Evolutionary conservation across 257 asterid genomes (phyloP).

Genomic region (Knoxia roxburghii): DNA sequence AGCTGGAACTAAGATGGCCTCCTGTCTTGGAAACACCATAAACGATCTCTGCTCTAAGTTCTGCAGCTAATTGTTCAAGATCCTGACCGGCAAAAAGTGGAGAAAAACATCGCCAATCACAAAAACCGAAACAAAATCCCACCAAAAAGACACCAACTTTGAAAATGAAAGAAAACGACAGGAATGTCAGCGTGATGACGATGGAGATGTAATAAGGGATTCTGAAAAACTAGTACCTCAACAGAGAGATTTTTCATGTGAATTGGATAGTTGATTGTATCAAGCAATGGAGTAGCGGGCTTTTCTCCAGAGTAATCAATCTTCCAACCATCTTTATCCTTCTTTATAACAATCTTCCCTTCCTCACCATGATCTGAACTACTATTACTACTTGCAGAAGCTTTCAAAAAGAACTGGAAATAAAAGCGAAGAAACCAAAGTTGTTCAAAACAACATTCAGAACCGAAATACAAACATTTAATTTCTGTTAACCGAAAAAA

Average conservation of each 20-base stretch:
- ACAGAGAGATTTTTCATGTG: slow-evolving; percentile 67
- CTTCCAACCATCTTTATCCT: slow-evolving; percentile 49
- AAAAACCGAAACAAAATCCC: not conserved
- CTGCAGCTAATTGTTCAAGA: slow-evolving; percentile 70
- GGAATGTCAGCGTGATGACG: not conserved
- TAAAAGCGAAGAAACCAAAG: slow-evolving; percentile 2
- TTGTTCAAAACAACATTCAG: not conserved
- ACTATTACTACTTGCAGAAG: slow-evolving; percentile 24
- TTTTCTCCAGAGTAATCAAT: slow-evolving; percentile 54
- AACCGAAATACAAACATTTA: not conserved
- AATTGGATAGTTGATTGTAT: slow-evolving; percentile 57
- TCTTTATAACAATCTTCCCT: slow-evolving; percentile 26
- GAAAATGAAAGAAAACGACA: too few relatives aligned
- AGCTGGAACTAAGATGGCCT: slow-evolving; percentile 68
- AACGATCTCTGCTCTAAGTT: slow-evolving; percentile 68
- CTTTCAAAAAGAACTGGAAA: slow-evolving; percentile 42
- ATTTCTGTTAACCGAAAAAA: too few relatives aligned
- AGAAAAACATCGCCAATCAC: not conserved
- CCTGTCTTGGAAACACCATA: slow-evolving; percentile 51
- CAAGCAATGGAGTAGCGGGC: slow-evolving; percentile 62
- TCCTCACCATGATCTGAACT: slow-evolving; percentile 29
- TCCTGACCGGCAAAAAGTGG: slow-evolving; percentile 35
- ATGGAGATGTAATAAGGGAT: not conserved
- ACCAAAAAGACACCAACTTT: not conserved
- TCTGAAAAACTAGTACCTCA: slow-evolving; percentile 27